phyloP scores from a whole-genome alignment of 768 basidiomycete genomes.

The Termitomyces sp. region DNA sequence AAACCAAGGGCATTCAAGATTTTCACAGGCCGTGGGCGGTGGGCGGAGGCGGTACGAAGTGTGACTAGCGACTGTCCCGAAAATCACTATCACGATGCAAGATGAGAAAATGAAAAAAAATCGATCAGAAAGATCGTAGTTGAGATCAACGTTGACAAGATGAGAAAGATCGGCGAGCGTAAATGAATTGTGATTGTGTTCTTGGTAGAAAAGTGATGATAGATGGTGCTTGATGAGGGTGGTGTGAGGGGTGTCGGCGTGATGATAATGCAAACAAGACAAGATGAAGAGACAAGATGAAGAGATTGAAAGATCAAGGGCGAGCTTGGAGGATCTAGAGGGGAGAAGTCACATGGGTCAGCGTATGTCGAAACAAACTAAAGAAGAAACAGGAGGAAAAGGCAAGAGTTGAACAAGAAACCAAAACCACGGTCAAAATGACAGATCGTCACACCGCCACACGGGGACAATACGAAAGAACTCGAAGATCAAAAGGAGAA shows the following conservation, averaged over 20 bases:
- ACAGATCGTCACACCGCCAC: not conserved
- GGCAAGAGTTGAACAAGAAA: no score
- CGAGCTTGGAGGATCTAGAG: not conserved
- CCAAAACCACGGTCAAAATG: not conserved
- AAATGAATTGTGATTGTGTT: not conserved
- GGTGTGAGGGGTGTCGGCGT: not conserved
- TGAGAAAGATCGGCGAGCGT: not conserved
- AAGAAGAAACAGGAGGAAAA: not conserved
- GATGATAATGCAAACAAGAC: not conserved
- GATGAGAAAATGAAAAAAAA: not conserved
- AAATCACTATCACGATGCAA: not conserved
- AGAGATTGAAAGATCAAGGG: not conserved
- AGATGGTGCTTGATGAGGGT: conserved; percentile 3
- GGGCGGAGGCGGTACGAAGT: not conserved
- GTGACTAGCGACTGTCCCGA: not conserved
- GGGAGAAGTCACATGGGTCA: not conserved
- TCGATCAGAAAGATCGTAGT: not conserved
- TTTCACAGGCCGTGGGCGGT: not conserved
- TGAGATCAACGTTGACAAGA: not conserved
- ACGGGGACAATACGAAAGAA: no score
- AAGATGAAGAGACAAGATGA: not conserved
- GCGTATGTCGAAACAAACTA: not conserved
- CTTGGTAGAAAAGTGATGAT: not conserved
- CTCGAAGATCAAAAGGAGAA: not conserved
- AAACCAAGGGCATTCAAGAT: not conserved